Percentiles rank a stretch among this genome's conserved stretches.
Conservation (phyloP, 257 asterid genomes). For the Solanum chmielewskii region DNA sequence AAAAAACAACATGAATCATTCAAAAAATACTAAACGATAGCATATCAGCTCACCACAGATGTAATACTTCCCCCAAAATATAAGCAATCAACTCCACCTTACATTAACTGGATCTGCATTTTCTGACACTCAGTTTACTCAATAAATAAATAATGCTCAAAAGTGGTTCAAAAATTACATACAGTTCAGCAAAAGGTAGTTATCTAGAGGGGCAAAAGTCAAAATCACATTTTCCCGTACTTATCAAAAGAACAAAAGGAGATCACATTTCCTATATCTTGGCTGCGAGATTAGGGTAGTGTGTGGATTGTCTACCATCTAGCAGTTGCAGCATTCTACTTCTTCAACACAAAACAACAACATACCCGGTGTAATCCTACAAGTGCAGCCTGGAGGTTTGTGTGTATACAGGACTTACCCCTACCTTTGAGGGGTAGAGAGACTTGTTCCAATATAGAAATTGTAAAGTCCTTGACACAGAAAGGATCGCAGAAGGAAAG, state of each 20-base stretch:
- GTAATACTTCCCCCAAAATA: not conserved
- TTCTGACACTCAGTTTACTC: not conserved
- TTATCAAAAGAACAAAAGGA: not conserved
- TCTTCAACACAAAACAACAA: not conserved
- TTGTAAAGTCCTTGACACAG: not conserved
- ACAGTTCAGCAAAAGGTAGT: not conserved
- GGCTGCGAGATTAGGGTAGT: not conserved
- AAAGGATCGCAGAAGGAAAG: not conserved
- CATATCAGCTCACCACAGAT: not conserved
- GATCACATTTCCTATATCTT: not conserved
- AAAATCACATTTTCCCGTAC: not conserved
- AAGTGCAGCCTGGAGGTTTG: not conserved
- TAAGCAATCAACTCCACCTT: not conserved
- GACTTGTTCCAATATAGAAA: not conserved
- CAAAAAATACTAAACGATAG: not conserved
- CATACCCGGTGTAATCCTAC: not conserved
- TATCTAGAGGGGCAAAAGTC: not conserved
- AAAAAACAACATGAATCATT: constrained; percentile 12
- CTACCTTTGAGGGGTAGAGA: not conserved
- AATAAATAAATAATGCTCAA: not conserved
- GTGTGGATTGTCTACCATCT: not conserved
- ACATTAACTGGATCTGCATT: not conserved
- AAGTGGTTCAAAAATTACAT: not conserved
- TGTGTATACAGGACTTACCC: not conserved
- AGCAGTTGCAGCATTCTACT: not conserved